Conservation (phyloP, 495 filamentous ascomycete genomes). For the Alectoria sarmentosa region DNA sequence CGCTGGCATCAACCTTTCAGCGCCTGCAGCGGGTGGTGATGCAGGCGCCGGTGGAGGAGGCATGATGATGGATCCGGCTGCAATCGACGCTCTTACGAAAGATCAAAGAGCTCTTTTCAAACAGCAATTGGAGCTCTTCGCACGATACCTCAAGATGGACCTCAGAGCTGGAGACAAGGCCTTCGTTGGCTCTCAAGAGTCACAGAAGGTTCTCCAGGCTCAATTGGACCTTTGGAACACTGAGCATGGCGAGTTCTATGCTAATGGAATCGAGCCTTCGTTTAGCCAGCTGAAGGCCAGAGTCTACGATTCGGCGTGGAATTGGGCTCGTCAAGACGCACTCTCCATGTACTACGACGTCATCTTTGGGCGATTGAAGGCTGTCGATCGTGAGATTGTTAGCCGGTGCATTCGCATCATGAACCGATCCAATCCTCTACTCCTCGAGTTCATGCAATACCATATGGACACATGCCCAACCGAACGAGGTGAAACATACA, state of each 20-base stretch:
- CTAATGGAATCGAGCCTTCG: constrained; percentile 83
- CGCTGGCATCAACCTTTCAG: constrained; percentile 78
- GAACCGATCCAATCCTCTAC: constrained; percentile 93
- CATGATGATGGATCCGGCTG: constrained; percentile 99
- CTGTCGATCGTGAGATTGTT: constrained; percentile 95
- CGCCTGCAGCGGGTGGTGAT: constrained; percentile 67
- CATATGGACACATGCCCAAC: constrained; percentile 99
- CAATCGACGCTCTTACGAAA: constrained; percentile 93
- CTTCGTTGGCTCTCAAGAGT: constrained; percentile 73
- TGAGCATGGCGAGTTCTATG: constrained; percentile 96
- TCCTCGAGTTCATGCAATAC: constrained; percentile 99
- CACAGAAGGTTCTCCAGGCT: constrained; percentile 75
- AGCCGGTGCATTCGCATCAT: constrained; percentile 98
- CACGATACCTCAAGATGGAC: constrained; percentile 94
- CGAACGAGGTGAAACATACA: constrained; percentile 92
- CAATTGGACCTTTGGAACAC: constrained; percentile 92
- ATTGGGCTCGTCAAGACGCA: constrained; percentile 97
- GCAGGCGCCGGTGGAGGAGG: constrained; percentile 61
- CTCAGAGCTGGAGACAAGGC: constrained; percentile 93
- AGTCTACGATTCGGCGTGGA: constrained; percentile 98
- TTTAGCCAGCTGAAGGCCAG: constrained; percentile 92
- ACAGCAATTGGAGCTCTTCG: constrained; percentile 91
- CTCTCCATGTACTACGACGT: constrained; percentile 99
- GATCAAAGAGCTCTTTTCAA: constrained; percentile 93
- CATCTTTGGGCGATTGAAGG: constrained; percentile 90